Conservation (phyloP, 805 yeast species). For the Millerozyma miso region DNA sequence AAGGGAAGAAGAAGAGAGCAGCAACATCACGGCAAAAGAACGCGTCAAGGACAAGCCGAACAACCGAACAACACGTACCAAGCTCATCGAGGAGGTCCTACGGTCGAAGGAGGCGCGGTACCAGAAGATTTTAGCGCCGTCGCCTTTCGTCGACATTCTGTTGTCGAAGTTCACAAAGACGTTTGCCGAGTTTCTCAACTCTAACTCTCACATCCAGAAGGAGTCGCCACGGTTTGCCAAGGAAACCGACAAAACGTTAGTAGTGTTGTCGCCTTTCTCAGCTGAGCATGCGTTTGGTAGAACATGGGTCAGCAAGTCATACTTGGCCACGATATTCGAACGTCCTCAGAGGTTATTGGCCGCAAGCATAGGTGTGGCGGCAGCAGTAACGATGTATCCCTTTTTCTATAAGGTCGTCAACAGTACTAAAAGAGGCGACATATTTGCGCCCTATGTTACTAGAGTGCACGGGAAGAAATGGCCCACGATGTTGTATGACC, state of each 20-base stretch:
- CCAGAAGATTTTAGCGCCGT: conserved; percentile 29
- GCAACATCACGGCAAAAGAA: conserved; percentile 34
- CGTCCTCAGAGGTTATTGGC: conserved; percentile 79
- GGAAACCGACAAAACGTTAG: conserved; percentile 46
- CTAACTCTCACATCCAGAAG: conserved; percentile 39
- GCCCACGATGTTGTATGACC: conserved; percentile 54
- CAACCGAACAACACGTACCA: conserved; percentile 10
- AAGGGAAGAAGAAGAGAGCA: conserved; percentile 30
- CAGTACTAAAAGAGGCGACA: conserved; percentile 43
- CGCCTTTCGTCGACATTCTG: conserved; percentile 32
- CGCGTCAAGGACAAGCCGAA: conserved; percentile 16
- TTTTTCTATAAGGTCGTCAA: conserved; percentile 49
- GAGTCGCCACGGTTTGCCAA: conserved; percentile 35
- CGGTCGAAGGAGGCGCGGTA: conserved; percentile 16
- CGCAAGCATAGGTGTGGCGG: conserved; percentile 70
- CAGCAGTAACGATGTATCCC: conserved; percentile 68
- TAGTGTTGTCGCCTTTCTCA: conserved; percentile 66
- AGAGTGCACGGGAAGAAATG: conserved; percentile 72
- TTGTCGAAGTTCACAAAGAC: conserved; percentile 35
- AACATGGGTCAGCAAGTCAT: conserved; percentile 68
- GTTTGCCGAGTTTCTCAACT: conserved; percentile 39
- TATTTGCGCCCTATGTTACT: conserved; percentile 56
- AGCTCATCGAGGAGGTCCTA: conserved; percentile 1
- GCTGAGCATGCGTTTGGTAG: conserved; percentile 71
- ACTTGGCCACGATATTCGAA: conserved; percentile 68